Evolutionary conservation across 2,329 filamentous ascomycete species (phyloP).

Genomic region (Paraconiothyrium sp.): DNA sequence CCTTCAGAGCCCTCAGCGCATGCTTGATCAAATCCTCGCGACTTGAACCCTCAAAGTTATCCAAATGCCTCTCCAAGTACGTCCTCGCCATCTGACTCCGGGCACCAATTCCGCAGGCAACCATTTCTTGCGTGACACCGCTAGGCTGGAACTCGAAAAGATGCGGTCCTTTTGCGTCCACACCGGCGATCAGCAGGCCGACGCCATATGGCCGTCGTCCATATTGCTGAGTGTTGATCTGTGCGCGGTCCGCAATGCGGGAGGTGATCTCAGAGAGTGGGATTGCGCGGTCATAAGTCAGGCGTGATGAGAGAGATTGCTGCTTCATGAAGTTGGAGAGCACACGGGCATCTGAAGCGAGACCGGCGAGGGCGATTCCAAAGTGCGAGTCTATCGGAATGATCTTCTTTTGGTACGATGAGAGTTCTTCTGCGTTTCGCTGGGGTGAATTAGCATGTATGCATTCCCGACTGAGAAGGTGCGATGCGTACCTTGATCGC

Average conservation of each 20-base stretch:
- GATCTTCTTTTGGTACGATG: conserved; percentile 99
- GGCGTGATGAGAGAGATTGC: conserved; percentile 93
- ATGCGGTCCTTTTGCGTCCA: conserved; percentile 93
- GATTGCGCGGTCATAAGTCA: conserved; percentile 95
- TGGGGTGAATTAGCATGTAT: conserved; percentile 50
- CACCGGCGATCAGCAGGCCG: conserved; percentile 88
- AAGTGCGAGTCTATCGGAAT: conserved; percentile 96
- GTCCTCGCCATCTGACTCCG: conserved; percentile 97
- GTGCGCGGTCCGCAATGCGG: conserved; percentile 94
- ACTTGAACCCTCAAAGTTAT: conserved; percentile 77
- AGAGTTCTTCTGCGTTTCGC: conserved; percentile 99
- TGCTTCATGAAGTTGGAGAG: conserved; percentile 99
- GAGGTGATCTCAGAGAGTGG: conserved; percentile 87
- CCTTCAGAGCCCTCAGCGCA: conserved; percentile 89
- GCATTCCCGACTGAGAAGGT: neutral
- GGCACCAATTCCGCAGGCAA: conserved; percentile 94
- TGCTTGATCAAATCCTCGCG: conserved; percentile 91
- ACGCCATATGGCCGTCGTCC: conserved; percentile 97
- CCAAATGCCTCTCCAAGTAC: conserved; percentile 92
- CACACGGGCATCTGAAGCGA: conserved; percentile 96
- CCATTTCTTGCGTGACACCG: conserved; percentile 96
- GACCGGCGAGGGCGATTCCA: conserved; percentile 93
- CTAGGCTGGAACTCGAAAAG: conserved; percentile 98
- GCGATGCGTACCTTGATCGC: conserved; percentile 81
- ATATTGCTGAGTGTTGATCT: conserved; percentile 98